Evolutionary conservation across 257 asterid species (phyloP).

Genomic region (Striga asiatica): DNA sequence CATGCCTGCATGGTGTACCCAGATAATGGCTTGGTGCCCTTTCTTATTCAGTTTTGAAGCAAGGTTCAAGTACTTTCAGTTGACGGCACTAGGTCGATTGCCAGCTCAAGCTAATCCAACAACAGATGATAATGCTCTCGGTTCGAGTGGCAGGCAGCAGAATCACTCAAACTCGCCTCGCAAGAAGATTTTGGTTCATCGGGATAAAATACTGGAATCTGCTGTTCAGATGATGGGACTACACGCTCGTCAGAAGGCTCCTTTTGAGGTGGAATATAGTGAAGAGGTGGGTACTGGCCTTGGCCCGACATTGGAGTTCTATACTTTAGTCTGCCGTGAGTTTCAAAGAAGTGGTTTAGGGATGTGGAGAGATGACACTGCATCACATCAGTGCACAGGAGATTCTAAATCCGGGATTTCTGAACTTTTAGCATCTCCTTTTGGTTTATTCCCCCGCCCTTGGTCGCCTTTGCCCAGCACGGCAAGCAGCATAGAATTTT

Average conservation of each 20-base stretch:
- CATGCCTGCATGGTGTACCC: conserved; percentile 86
- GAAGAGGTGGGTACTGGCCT: conserved; percentile 99
- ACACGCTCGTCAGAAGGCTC: conserved; percentile 45
- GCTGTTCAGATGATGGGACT: conserved; percentile 72
- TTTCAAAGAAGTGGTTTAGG: conserved; percentile 70
- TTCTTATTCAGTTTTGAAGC: conserved; percentile 80
- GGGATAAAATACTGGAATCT: conserved; percentile 66
- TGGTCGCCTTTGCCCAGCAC: conserved; percentile 43
- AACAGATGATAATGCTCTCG: conserved; percentile 27
- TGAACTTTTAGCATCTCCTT: conserved; percentile 33
- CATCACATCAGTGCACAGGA: conserved; percentile 15
- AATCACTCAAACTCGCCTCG: conserved; percentile 34
- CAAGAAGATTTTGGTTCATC: conserved; percentile 66
- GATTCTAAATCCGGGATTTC: conserved; percentile 29
- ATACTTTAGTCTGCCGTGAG: conserved; percentile 77
- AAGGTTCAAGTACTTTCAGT: conserved; percentile 65
- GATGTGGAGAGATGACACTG: conserved; percentile 81
- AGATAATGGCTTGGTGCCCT: conserved; percentile 63
- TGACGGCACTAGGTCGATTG: conserved; percentile 48
- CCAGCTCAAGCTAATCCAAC: conserved; percentile 29
- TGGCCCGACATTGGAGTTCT: conserved; percentile 93
- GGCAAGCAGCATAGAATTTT: conserved; percentile 28
- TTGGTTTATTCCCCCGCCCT: conserved; percentile 90
- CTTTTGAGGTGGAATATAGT: conserved; percentile 74
- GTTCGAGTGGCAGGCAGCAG: conserved; percentile 41